phyloP scores from a whole-genome alignment of 108 stramenopile species.

The Stephanodiscus triporus region DNA sequence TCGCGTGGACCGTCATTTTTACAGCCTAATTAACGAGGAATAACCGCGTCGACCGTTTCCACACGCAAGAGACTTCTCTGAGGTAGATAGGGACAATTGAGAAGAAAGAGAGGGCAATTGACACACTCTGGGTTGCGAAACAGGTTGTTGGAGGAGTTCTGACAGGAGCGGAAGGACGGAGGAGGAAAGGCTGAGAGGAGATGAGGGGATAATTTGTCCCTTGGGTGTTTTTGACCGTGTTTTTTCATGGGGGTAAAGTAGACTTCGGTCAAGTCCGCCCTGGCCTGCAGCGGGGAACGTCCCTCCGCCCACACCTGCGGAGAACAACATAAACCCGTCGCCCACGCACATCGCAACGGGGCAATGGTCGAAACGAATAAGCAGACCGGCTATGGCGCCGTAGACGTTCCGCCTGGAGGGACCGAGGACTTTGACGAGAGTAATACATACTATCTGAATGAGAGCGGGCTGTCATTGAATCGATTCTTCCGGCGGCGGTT shows the following conservation, averaged over 20 bases:
- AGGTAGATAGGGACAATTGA: neutral
- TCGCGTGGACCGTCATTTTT: slow-evolving; percentile 83
- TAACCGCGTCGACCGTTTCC: neutral
- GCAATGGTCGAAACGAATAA: neutral
- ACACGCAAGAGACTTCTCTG: neutral
- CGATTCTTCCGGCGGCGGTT: slow-evolving; percentile 39
- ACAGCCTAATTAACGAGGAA: neutral
- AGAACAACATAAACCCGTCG: too few relatives aligned
- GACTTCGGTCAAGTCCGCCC: too few relatives aligned
- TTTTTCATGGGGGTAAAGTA: too few relatives aligned
- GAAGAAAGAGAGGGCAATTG: too few relatives aligned
- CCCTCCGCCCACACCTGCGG: too few relatives aligned
- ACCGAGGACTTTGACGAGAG: slow-evolving; percentile 38
- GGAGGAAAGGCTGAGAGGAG: too few relatives aligned
- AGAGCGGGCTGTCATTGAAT: slow-evolving; percentile 61
- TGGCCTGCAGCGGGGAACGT: too few relatives aligned
- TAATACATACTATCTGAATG: slow-evolving; percentile 55
- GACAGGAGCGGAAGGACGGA: too few relatives aligned
- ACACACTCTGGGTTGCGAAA: too few relatives aligned
- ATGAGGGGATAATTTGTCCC: too few relatives aligned
- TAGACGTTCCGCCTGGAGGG: slow-evolving; percentile 17
- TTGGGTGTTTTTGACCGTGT: too few relatives aligned
- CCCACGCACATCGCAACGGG: neutral
- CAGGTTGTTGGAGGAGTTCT: too few relatives aligned
- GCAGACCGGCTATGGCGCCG: slow-evolving; percentile 30